Conservation (phyloP, 129 eudicot genomes). For the Ambrosia trifida region DNA sequence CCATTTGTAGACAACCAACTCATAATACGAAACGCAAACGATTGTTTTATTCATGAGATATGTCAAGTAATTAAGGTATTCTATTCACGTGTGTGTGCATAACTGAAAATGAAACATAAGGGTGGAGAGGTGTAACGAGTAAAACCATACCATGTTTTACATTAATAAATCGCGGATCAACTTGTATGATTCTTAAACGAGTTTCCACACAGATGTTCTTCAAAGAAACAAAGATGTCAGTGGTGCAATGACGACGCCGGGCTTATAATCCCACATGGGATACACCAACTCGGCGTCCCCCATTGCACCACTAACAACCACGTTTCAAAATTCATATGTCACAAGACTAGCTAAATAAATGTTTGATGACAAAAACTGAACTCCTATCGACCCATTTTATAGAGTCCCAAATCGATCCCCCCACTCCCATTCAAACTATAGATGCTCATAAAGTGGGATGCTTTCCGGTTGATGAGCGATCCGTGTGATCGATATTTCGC, state of each 20-base stretch:
- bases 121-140: background rate
- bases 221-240: constrained; percentile 36
- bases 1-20: too few relatives aligned
- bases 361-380: constrained; percentile 15
- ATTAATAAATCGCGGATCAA: background rate
- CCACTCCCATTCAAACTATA: background rate
- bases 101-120: too few relatives aligned
- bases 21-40: too few relatives aligned
- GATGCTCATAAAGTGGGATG: constrained; percentile 21
- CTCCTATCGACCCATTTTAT: constrained; percentile 24
- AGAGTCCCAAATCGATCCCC: constrained; percentile 13
- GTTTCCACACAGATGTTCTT: background rate
- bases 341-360: background rate
- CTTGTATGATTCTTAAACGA: background rate
- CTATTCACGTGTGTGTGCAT: too few relatives aligned
- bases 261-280: constrained; percentile 1
- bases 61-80: too few relatives aligned
- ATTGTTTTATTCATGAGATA: too few relatives aligned
- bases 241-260: constrained; percentile 65
- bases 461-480: constrained; percentile 7
- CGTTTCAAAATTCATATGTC: constrained; percentile 24
- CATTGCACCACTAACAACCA: constrained; percentile 49
- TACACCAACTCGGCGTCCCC: constrained; percentile 40
- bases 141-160: constrained; percentile 2
- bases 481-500: background rate